Percentiles rank a stretch among this genome's conserved stretches.
phyloP scores from a whole-genome alignment of 768 basidiomycete species.

The Leucocoprinus leucothites region DNA sequence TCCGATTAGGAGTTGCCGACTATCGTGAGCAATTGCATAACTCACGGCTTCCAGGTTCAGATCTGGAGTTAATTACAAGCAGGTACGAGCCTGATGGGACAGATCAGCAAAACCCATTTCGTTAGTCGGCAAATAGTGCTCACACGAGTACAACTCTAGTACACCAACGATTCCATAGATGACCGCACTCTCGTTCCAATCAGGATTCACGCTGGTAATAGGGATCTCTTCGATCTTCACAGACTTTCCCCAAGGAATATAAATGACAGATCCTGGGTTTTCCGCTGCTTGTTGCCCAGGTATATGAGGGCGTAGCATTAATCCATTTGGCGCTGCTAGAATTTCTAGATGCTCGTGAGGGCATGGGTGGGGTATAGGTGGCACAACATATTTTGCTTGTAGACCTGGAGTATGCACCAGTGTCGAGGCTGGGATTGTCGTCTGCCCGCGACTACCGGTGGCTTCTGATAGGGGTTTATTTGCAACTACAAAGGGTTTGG shows the following conservation, averaged over 20 bases:
- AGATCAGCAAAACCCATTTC: constrained; percentile 10
- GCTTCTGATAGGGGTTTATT: neutral
- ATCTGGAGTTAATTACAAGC: constrained; percentile 64
- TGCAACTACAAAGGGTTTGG: constrained; percentile 29
- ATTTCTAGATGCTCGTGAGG: constrained; percentile 70
- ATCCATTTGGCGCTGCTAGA: constrained; percentile 53
- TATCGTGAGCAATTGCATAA: constrained; percentile 14
- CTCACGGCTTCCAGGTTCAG: constrained; percentile 66
- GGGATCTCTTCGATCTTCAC: constrained; percentile 50
- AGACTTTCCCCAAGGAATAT: constrained; percentile 58
- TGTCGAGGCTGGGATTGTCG: constrained; percentile 1
- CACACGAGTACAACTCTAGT: constrained; percentile 71
- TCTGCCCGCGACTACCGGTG: neutral
- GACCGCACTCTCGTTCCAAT: constrained; percentile 57
- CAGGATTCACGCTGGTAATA: constrained; percentile 29
- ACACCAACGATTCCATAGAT: constrained; percentile 79
- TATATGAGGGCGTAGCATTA: constrained; percentile 63
- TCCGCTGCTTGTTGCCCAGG: constrained; percentile 19
- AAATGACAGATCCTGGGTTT: constrained; percentile 18
- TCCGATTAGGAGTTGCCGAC: neutral
- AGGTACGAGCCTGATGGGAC: constrained; percentile 62
- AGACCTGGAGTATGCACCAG: constrained; percentile 30
- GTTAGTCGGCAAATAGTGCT: constrained; percentile 17
- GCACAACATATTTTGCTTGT: constrained; percentile 63
- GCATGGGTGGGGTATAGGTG: constrained; percentile 72